Conservation (phyloP, 208 protist genomes). For the Blastocrithidia nonstop region DNA sequence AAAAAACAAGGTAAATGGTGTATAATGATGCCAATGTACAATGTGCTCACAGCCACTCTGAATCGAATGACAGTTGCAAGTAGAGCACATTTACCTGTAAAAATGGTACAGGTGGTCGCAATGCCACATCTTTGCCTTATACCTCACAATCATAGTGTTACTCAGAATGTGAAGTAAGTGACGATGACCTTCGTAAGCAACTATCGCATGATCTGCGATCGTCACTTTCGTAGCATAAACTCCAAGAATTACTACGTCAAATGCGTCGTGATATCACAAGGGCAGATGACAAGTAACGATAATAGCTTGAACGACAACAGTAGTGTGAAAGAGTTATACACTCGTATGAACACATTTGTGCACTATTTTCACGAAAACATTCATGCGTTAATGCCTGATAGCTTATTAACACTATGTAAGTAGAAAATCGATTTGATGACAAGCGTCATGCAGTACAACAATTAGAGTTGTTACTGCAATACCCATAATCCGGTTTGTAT, state of each 20-base stretch:
- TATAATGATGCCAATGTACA: too few species aligned
- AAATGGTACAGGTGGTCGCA: too few species aligned
- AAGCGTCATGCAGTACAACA: constrained; percentile 17
- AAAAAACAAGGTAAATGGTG: too few species aligned
- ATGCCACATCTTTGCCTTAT: too few species aligned
- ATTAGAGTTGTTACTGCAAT: constrained; percentile 24
- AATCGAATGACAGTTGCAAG: too few species aligned
- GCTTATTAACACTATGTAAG: constrained; percentile 23
- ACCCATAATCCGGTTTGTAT: constrained; percentile 13
- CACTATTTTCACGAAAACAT: constrained; percentile 26
- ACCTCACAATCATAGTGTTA: too few species aligned
- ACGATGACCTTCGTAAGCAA: constrained; percentile 1
- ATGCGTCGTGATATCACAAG: constrained; percentile 37
- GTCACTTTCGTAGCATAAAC: constrained; percentile 34
- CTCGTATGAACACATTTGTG: constrained; percentile 58
- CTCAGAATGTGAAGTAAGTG: background rate
- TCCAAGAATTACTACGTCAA: constrained; percentile 34
- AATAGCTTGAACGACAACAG: constrained; percentile 29
- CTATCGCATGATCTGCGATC: constrained; percentile 50
- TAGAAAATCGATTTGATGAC: constrained; percentile 47
- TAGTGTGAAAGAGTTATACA: constrained; percentile 38
- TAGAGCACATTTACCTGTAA: too few species aligned
- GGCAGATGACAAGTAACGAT: constrained; percentile 19
- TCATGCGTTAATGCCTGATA: constrained; percentile 13
- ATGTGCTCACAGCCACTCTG: too few species aligned